Percentiles rank a stretch among this genome's conserved stretches.
phyloP scores from a whole-genome alignment of 441 rosid species.

The Jatropha podagrica region DNA sequence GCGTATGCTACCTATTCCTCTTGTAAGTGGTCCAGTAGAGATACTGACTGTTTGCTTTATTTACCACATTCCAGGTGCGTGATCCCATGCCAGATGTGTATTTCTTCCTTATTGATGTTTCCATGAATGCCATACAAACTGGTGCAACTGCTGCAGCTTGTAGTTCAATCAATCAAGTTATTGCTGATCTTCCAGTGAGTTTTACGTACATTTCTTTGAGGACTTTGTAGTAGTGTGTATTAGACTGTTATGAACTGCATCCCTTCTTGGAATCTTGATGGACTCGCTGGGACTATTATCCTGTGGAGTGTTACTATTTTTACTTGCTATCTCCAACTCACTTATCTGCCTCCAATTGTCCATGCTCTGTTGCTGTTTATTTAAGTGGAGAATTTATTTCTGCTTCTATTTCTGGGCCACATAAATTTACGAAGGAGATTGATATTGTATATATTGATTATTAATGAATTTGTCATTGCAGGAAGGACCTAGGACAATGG shows the following conservation, averaged over 20 bases:
- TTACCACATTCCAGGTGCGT: slow-evolving; percentile 60
- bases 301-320: slow-evolving; percentile 8
- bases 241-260: not conserved
- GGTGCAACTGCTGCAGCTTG: slow-evolving; percentile 99
- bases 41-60: slow-evolving; percentile 9
- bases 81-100: slow-evolving; percentile 97
- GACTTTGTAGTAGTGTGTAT: not conserved
- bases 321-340: not conserved
- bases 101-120: slow-evolving; percentile 90
- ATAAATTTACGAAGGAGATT: not conserved
- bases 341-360: not conserved
- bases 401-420: not conserved
- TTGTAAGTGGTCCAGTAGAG: not conserved
- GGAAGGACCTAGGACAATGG: slow-evolving; percentile 90
- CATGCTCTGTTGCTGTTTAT: slow-evolving; percentile 8
- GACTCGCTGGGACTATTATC: not conserved
- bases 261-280: not conserved
- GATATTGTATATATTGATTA: slow-evolving; percentile 5
- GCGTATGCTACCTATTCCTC: slow-evolving; percentile 7
- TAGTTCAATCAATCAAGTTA: slow-evolving; percentile 84
- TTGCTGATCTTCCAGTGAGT: slow-evolving; percentile 91
- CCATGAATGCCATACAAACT: slow-evolving; percentile 87
- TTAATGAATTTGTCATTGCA: slow-evolving; percentile 29
- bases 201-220: slow-evolving; percentile 23
- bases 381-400: not conserved